Conservation (phyloP, 2,329 filamentous ascomycete species). For the Microdochium trichocladiopsis region DNA sequence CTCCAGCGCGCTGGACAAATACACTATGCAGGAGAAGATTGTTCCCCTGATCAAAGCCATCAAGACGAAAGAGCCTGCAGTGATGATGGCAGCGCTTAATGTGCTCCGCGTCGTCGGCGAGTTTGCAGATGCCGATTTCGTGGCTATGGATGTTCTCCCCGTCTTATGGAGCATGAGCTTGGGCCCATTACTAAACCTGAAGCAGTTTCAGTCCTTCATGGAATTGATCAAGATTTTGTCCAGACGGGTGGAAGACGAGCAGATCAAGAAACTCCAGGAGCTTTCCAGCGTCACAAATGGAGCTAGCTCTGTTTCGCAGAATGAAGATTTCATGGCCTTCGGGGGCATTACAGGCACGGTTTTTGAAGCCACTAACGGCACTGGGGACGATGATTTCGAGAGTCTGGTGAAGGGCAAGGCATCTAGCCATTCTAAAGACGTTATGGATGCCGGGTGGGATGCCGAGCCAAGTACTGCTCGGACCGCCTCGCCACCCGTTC, state of each 20-base stretch:
- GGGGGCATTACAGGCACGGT: conserved; percentile 57
- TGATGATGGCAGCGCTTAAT: conserved; percentile 88
- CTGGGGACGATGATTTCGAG: conserved; percentile 73
- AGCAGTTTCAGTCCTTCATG: conserved; percentile 90
- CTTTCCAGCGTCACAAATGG: conserved; percentile 56
- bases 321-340: conserved; percentile 65
- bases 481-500: conserved; percentile 21
- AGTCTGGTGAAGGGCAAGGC: conserved; percentile 75
- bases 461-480: conserved; percentile 16
- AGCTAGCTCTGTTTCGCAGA: conserved; percentile 36
- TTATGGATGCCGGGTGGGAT: conserved; percentile 46
- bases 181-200: conserved; percentile 78
- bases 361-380: conserved; percentile 40
- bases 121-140: conserved; percentile 79
- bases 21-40: conserved; percentile 96
- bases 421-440: conserved; percentile 24
- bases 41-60: conserved; percentile 85
- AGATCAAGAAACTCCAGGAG: conserved; percentile 81
- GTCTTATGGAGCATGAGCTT: conserved; percentile 88
- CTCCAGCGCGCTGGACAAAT: conserved; percentile 86
- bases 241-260: conserved; percentile 76
- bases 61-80: conserved; percentile 95
- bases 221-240: conserved; percentile 76
- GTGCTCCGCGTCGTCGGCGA: conserved; percentile 79
- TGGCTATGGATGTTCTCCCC: conserved; percentile 85